Percentiles rank a stretch among this genome's conserved stretches.
Evolutionary conservation across 2,329 filamentous ascomycete genomes (phyloP).

Genomic region (Stemphylium vesicarium): DNA sequence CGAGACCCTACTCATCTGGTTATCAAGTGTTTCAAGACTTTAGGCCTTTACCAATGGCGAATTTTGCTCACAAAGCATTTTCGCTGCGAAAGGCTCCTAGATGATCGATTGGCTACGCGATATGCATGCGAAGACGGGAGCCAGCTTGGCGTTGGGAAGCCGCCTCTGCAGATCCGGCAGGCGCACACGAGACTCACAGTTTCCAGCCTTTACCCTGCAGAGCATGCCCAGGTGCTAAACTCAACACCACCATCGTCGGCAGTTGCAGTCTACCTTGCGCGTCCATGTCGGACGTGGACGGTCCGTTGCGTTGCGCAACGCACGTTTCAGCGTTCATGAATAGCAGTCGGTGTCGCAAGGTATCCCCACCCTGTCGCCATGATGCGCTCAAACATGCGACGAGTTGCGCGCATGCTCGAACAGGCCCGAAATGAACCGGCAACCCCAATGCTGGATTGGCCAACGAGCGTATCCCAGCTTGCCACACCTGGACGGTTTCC

Average conservation of each 20-base stretch:
- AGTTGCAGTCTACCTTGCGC: not conserved
- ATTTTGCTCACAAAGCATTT: not conserved
- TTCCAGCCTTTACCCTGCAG: not conserved
- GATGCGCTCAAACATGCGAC: conserved; percentile 6
- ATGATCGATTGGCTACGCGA: conserved; percentile 6
- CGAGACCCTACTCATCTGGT: not conserved
- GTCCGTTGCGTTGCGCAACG: not conserved
- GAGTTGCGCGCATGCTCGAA: conserved; percentile 12
- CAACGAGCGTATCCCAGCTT: conserved; percentile 13
- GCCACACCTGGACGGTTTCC: conserved; percentile 6
- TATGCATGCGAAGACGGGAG: conserved; percentile 4
- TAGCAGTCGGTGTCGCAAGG: conserved; percentile 2
- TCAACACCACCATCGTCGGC: not conserved
- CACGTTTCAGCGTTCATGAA: conserved; percentile 6
- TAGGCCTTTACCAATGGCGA: not conserved
- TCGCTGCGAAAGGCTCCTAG: not conserved
- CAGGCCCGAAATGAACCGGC: conserved; percentile 11
- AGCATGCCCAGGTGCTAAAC: not conserved
- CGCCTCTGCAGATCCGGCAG: conserved; percentile 5
- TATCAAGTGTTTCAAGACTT: not conserved
- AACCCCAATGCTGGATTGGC: conserved; percentile 3
- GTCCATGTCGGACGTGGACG: not conserved
- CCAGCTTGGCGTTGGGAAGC: conserved; percentile 1
- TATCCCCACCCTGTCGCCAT: conserved; percentile 1
- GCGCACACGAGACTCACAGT: conserved; percentile 5